Base-by-base conservation (phyloP, 306 rosid species). In the Astragalus glycyphyllos region DNA sequence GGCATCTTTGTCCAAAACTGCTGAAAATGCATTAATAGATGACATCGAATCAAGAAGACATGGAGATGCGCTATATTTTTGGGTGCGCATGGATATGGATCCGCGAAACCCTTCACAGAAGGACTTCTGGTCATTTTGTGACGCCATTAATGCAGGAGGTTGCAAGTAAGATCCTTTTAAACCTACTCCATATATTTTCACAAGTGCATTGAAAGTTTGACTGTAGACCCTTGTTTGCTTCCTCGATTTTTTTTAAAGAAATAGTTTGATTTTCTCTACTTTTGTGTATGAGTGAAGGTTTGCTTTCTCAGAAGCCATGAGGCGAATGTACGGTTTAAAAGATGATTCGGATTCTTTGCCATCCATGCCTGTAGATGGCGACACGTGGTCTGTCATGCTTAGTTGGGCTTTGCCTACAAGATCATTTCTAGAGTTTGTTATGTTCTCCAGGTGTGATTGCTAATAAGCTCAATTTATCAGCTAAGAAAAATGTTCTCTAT, bases 121-220 rank as follows among this genome's bases (percentile, higher is more conserved):
- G 42, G 91, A 95, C 72, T 95, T 95, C 61, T 95, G 99, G 99
- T 89, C 99, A 14, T 88, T 91, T 75, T 95, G 99, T 35, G 89
- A 95, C 78, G 85, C 88, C 65, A 64, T 86, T 74, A 95, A 95
- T 78, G 96, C 97, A 29, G 99, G 99, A 82, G 87, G 92, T 76
- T 95, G 99, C 99, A 89, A 77, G 99, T 95, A 89, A 79, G 87
- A 51, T 67, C 38, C 16, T 14, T 42, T 32, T 34, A 40, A 40
- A 63, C 5, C 29, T 26, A 9, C 42, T 58, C 6, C 15, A 13
- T 65, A 15, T 59, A 48, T 59, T 14, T 54, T 68, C n/a, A 11
- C 5, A 4, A 54, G 11, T n/a, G n/a, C n/a, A n/a, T n/a, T n/a
- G n/a, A n/a, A n/a, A n/a, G n/a, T n/a, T n/a, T n/a, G n/a, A n/a